A percentile compares a stretch with the other conserved stretches of the same genome.
Evolutionary conservation across 495 filamentous ascomycete species (phyloP).

Genomic region (Daldinia loculata): DNA sequence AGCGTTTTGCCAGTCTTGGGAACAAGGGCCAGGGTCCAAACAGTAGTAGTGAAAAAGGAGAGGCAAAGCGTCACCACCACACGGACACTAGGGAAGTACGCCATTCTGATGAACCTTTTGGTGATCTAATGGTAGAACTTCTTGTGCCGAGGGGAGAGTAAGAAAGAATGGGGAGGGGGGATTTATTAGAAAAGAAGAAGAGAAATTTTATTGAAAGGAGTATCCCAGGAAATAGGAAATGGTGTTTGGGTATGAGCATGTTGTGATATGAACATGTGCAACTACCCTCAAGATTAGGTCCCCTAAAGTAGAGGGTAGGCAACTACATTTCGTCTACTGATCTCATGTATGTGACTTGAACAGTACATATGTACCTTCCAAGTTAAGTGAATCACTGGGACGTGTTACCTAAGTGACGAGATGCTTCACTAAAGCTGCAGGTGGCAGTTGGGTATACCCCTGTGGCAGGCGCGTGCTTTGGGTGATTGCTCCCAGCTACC

Average conservation of each 20-base stretch:
- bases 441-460: slow-evolving; percentile 18
- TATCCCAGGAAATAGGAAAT: neutral
- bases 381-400: slow-evolving; percentile 7
- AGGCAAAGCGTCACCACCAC: slow-evolving; percentile 33
- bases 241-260: slow-evolving; percentile 17
- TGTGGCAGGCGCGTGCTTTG: slow-evolving; percentile 18
- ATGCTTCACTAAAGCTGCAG: slow-evolving; percentile 12
- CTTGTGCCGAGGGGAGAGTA: neutral
- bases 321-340: neutral
- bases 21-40: slow-evolving; percentile 12
- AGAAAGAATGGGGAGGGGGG: neutral
- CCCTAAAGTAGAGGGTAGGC: neutral
- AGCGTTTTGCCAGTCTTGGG: slow-evolving; percentile 35
- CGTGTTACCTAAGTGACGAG: slow-evolving; percentile 19
- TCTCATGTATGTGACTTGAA: too few relatives aligned
- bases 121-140: slow-evolving; percentile 6
- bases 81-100: slow-evolving; percentile 24
- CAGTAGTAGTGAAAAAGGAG: slow-evolving; percentile 24
- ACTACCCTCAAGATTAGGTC: slow-evolving; percentile 19
- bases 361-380: neutral
- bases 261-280: slow-evolving; percentile 14
- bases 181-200: neutral
- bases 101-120: slow-evolving; percentile 24
- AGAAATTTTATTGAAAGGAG: slow-evolving; percentile 19
- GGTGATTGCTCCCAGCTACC: slow-evolving; percentile 15